Base-by-base conservation (phyloP, 139 green algal genomes). In the Chlamydomonas sphaeroides region DNA sequence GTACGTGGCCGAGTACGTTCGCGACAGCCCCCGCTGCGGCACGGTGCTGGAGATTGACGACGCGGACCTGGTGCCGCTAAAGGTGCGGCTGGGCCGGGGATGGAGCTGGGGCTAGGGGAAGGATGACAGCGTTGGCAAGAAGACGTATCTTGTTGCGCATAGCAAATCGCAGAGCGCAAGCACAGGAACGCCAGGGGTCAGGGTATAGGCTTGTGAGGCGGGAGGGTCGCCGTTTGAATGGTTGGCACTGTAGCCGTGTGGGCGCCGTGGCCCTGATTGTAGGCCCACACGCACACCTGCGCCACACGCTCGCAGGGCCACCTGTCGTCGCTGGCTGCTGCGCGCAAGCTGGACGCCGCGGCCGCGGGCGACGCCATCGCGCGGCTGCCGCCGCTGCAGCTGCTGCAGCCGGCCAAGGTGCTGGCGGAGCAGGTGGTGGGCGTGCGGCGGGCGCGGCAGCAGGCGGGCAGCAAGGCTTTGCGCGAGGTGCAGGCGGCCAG, bases 41-140 rank as follows among this genome's bases (percentile, higher is more conserved):
- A 94, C 84, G 18, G 85, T 94, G 30, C 74, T 94, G 33, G 84
- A 92, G 23, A 83, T 94, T 33, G 88, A 91, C 17, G 87, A 87
- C 69, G 77, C 69, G 28, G 89, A 92, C 51, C 68, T 97, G 41
- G 83, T 85, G 76, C 84, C 87, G 8, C 80, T 94, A 32, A 59
- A 65, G 67, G 74, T 80, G 42, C 18, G 69, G 20, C 1, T 18
- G 33, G 35, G 20, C 33, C 17, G 3, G 5, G 63, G 63, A 35
- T 5, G n/a, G 5, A 5, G 61, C 14, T 5, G 14, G 61, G 61
- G 42, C 71, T 14, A 15, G 36, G 10, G 65, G 17, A 26, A 18
- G 56, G 56, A 10, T 1, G 26, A 10, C 17, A 63, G n/a, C n/a
- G n/a, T n/a, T n/a, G n/a, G n/a, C n/a, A n/a, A n/a, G n/a, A n/a